Evolutionary conservation across 164 flowering plant species (phyloP).

Genomic region (Sextonia rubra): DNA sequence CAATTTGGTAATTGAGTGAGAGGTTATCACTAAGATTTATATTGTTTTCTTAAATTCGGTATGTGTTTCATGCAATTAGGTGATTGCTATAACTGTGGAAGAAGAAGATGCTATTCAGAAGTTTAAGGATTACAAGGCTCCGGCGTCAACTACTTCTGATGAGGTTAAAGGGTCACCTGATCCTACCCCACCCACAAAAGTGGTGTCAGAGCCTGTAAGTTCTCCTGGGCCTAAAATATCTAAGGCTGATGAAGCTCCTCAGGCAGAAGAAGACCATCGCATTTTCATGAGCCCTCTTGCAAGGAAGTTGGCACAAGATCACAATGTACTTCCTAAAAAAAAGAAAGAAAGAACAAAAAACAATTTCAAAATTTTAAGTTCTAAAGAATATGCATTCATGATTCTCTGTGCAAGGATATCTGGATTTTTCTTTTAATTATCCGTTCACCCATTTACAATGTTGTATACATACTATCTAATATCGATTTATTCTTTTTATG

Average conservation of each 20-base stretch:
- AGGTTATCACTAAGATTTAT: background rate
- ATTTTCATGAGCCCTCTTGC: slow-evolving; percentile 92
- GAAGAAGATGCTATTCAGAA: slow-evolving; percentile 80
- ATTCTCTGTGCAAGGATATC: background rate
- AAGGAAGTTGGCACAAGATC: slow-evolving; percentile 80
- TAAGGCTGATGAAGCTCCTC: slow-evolving; percentile 39
- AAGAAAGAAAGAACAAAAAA: no score
- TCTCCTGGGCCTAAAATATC: slow-evolving; percentile 45
- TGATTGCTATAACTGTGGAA: slow-evolving; percentile 93
- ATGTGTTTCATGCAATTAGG: slow-evolving; percentile 29
- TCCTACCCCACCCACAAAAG: slow-evolving; percentile 55
- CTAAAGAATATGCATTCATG: background rate
- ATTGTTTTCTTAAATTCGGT: no score
- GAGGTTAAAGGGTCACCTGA: slow-evolving; percentile 38
- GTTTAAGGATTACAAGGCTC: slow-evolving; percentile 69
- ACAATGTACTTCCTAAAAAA: slow-evolving; percentile 39
- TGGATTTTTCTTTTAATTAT: background rate
- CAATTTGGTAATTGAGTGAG: no score
- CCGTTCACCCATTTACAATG: background rate
- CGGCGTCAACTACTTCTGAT: slow-evolving; percentile 38
- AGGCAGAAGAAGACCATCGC: slow-evolving; percentile 45
- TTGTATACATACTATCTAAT: background rate
- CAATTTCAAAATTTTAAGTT: background rate
- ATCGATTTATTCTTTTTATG: background rate
- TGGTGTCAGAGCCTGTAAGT: slow-evolving; percentile 38